Conservation (phyloP, 306 rosid genomes). For the Psophocarpus tetragonolobus region DNA sequence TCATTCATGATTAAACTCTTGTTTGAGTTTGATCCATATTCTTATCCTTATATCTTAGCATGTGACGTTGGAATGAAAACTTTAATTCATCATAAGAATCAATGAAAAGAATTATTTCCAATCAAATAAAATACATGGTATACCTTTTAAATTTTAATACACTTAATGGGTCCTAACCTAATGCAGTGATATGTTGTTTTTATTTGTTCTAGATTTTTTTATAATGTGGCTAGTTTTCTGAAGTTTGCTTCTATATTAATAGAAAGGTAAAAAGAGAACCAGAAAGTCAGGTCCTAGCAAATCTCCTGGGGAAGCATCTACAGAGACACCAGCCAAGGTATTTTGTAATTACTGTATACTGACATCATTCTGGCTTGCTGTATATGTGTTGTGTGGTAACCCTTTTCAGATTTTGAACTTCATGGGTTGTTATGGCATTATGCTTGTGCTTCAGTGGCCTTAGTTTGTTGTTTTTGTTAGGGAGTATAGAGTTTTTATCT, state of each 20-base stretch:
- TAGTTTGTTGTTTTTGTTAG: neutral
- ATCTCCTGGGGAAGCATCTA: constrained; percentile 63
- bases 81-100: neutral
- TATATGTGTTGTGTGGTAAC: neutral
- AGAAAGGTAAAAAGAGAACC: constrained; percentile 81
- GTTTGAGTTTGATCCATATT: neutral
- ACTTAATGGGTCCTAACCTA: neutral
- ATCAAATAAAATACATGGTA: neutral
- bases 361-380: neutral
- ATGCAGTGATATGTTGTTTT: neutral
- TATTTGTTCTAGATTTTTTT: neutral
- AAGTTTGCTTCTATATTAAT: constrained; percentile 40
- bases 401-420: neutral
- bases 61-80: neutral
- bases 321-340: constrained; percentile 73
- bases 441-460: neutral
- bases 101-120: neutral
- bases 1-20: neutral
- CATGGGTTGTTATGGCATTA: neutral
- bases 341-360: constrained; percentile 17
- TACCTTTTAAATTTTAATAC: neutral
- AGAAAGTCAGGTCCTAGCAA: constrained; percentile 62
- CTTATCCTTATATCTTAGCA: neutral
- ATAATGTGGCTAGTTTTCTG: neutral
- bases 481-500: neutral